Percentiles rank a stretch among this genome's conserved stretches.
Evolutionary conservation across 805 yeast genomes (phyloP).

Genomic region (Tetrapisispora nanseiensis): DNA sequence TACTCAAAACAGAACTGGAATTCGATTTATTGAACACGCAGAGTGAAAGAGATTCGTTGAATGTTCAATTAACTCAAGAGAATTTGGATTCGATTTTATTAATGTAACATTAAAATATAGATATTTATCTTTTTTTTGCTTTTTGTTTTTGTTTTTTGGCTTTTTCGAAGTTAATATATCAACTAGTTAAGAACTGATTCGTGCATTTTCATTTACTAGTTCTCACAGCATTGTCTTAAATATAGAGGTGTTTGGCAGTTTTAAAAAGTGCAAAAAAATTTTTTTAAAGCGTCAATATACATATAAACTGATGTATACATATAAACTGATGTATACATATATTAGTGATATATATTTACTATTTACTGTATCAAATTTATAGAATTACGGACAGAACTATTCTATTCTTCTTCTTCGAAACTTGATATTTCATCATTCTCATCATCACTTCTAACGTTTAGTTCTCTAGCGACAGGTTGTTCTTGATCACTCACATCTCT

Average conservation of each 20-base stretch:
- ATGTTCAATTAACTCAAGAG: conserved; percentile 29
- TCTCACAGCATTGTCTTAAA: not conserved
- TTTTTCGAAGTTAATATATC: not conserved
- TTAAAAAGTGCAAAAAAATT: no score
- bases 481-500: conserved; percentile 1
- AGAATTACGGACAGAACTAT: no score
- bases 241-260: no score
- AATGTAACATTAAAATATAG: not conserved
- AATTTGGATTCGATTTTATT: conserved; percentile 7
- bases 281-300: no score
- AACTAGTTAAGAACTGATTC: not conserved
- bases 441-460: not conserved
- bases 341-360: not conserved
- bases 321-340: not conserved
- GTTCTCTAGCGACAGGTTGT: not conserved
- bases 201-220: no score
- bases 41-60: conserved; percentile 26
- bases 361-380: no score
- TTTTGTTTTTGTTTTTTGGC: no score
- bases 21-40: conserved; percentile 21
- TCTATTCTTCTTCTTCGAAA: not conserved
- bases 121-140: no score
- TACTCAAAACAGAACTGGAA: conserved; percentile 20
- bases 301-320: no score
- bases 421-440: not conserved